Percentiles rank a stretch among this genome's conserved stretches.
phyloP scores from a whole-genome alignment of 495 filamentous ascomycete species.

The Aspergillus asperescens region DNA sequence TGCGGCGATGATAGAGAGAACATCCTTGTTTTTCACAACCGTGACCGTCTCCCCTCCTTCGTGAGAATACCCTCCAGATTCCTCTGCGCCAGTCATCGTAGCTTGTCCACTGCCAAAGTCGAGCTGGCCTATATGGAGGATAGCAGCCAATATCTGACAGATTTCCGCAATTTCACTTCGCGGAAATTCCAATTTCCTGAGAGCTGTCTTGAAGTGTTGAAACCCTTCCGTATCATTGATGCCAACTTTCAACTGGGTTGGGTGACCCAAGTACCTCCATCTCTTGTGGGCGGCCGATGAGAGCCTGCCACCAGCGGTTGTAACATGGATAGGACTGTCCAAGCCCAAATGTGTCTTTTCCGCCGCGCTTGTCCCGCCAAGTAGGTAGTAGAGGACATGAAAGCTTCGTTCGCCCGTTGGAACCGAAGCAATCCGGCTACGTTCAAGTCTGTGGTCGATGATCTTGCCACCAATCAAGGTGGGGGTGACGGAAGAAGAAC shows the following conservation, averaged over 20 bases:
- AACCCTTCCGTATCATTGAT: conserved; percentile 95
- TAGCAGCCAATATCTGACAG: conserved; percentile 85
- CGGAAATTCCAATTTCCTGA: conserved; percentile 90
- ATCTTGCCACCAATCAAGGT: conserved; percentile 89
- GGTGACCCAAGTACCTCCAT: conserved; percentile 95
- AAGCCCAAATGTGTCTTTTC: conserved; percentile 89
- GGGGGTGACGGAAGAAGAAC: conserved; percentile 69
- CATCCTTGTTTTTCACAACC: conserved; percentile 88
- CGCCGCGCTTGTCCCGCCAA: conserved; percentile 83
- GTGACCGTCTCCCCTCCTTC: conserved; percentile 86
- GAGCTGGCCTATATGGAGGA: conserved; percentile 91
- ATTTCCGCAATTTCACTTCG: conserved; percentile 91
- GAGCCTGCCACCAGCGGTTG: conserved; percentile 41
- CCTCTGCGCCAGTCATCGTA: conserved; percentile 73
- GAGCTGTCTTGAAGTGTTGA: conserved; percentile 92
- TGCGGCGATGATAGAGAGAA: conserved; percentile 75
- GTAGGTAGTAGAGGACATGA: conserved; percentile 90
- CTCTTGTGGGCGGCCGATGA: conserved; percentile 59
- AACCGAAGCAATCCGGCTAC: conserved; percentile 82
- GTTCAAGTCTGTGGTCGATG: conserved; percentile 85
- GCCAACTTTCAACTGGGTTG: conserved; percentile 91
- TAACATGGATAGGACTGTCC: conserved; percentile 48
- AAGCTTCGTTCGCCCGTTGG: conserved; percentile 96
- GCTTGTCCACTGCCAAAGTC: conserved; percentile 79
- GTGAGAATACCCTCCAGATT: conserved; percentile 93